These are phyloP conservation scores for Dissoconium aciculare DNA, from an alignment of 2,329 filamentous ascomycete species.

Conservation along the genomic window DNA sequence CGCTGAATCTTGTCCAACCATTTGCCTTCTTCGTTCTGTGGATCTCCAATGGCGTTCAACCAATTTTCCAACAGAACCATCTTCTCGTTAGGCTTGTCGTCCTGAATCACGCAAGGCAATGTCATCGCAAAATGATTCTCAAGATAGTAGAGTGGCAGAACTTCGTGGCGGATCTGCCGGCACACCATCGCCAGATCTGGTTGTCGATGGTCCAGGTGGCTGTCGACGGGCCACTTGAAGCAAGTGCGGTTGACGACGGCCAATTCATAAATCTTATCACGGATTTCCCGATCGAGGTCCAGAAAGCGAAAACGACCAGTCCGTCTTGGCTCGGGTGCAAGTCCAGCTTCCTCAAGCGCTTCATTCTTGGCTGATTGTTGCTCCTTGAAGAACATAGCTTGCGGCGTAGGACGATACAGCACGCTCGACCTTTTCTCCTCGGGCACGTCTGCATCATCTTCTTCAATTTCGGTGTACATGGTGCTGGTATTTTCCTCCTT, in stretches of 20 bases:
- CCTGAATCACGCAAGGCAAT: slow-evolving; percentile 8
- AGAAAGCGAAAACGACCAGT: slow-evolving; percentile 3
- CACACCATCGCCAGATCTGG: slow-evolving; percentile 16
- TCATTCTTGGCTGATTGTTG: not conserved
- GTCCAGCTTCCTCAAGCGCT: not conserved
- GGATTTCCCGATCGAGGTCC: slow-evolving; percentile 7
- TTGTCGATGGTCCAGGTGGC: slow-evolving; percentile 11
- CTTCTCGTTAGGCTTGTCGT: not conserved
- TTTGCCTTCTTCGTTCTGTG: not conserved
- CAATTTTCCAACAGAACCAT: slow-evolving; percentile 9
- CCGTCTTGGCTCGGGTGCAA: not conserved
- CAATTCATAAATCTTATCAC: slow-evolving; percentile 9
- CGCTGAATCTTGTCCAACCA: slow-evolving; percentile 6
- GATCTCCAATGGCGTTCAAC: slow-evolving; percentile 3
- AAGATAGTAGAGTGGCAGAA: slow-evolving; percentile 15
- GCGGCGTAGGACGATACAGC: not conserved
- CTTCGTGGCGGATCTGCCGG: slow-evolving; percentile 13
- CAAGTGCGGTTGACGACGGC: slow-evolving; percentile 11
- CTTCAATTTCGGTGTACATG: too few species aligned
- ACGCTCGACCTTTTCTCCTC: slow-evolving; percentile 1
- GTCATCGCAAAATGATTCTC: slow-evolving; percentile 12
- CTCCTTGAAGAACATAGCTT: not conserved
- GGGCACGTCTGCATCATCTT: too few species aligned
- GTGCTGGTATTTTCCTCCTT: too few species aligned
- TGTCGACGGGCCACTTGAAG: slow-evolving; percentile 11